Evolutionary conservation across 768 basidiomycete genomes (phyloP).

Genomic region (Trametes gibbosa): DNA sequence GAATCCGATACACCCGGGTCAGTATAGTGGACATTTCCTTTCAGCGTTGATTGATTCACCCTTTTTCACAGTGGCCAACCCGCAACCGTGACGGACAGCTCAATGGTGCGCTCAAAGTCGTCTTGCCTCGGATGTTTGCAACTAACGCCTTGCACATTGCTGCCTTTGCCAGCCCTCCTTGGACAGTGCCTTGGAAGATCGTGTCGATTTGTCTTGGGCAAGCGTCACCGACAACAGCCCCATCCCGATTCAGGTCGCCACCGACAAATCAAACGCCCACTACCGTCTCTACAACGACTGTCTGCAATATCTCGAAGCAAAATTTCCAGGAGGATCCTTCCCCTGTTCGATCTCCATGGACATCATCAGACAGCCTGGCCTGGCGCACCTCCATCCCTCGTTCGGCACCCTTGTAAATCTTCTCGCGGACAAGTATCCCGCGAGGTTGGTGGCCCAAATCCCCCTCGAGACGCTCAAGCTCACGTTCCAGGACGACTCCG

Average conservation of each 20-base stretch:
- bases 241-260: not conserved
- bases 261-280: not conserved
- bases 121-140: too few species aligned
- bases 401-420: not conserved
- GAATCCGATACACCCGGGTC: too few species aligned
- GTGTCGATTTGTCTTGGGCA: not conserved
- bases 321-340: not conserved
- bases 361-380: not conserved
- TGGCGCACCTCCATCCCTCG: not conserved
- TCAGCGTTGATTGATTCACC: too few species aligned
- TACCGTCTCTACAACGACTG: not conserved
- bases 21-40: too few species aligned
- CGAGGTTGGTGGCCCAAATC: not conserved
- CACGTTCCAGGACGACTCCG: not conserved
- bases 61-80: too few species aligned
- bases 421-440: not conserved
- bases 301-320: not conserved
- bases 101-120: too few species aligned
- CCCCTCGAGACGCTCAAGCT: not conserved
- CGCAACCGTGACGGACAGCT: too few species aligned
- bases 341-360: not conserved
- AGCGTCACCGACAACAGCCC: not conserved
- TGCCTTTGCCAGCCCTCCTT: too few species aligned
- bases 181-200: too few species aligned
- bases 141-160: too few species aligned